Conservation (phyloP, 345 rosid species). For the Alliaria petiolata region DNA sequence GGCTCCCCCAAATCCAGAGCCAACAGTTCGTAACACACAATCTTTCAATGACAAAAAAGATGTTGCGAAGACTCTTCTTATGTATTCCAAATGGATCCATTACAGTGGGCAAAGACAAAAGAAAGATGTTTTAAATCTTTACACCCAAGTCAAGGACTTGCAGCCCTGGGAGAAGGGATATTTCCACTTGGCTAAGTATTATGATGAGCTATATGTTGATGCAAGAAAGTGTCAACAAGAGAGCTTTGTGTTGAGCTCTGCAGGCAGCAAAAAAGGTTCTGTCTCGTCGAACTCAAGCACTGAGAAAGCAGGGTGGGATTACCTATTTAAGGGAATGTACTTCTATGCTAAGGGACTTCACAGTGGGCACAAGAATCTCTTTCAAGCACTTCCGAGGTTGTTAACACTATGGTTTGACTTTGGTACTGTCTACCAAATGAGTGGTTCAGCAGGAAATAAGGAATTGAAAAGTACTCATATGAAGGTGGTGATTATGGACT, state of each 20-base stretch:
- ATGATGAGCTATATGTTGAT: slow-evolving; percentile 88
- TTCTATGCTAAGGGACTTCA: slow-evolving; percentile 95
- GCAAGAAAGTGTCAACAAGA: slow-evolving; percentile 93
- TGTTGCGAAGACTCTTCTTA: slow-evolving; percentile 87
- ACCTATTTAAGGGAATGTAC: slow-evolving; percentile 68
- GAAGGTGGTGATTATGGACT: slow-evolving; percentile 49
- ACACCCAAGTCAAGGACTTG: slow-evolving; percentile 79
- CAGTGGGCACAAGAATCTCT: slow-evolving; percentile 89
- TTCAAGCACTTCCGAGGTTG: slow-evolving; percentile 98
- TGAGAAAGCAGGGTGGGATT: slow-evolving; percentile 77
- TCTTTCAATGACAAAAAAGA: slow-evolving; percentile 56
- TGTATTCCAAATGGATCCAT: slow-evolving; percentile 93
- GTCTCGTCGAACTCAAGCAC: slow-evolving; percentile 37
- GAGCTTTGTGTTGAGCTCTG: slow-evolving; percentile 41
- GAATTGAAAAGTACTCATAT: slow-evolving; percentile 62
- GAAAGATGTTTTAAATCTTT: slow-evolving; percentile 87
- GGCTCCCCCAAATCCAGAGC: slow-evolving; percentile 62
- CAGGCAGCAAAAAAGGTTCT: slow-evolving; percentile 44
- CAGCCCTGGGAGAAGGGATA: slow-evolving; percentile 97
- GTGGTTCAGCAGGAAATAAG: slow-evolving; percentile 51
- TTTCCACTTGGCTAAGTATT: slow-evolving; percentile 92
- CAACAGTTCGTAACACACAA: slow-evolving; percentile 53
- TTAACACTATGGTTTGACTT: slow-evolving; percentile 96
- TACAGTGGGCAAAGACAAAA: slow-evolving; percentile 90
- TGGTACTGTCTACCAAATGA: slow-evolving; percentile 68